Base-by-base conservation (phyloP, 306 rosid genomes). In the Ammopiptanthus mongolicus region DNA sequence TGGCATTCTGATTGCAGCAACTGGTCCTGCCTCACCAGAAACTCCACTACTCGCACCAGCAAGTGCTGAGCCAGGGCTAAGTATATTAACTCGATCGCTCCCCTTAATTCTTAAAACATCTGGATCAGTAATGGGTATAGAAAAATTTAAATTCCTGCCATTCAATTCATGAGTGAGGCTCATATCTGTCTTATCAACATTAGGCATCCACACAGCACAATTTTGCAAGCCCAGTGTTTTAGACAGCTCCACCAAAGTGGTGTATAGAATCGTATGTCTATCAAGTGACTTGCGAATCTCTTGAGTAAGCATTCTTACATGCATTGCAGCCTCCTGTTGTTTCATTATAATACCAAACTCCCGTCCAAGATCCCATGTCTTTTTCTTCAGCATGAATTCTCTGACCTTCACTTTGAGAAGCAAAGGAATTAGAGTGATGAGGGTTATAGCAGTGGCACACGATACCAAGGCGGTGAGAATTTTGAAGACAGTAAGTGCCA, bases 201-300 rank as follows among this genome's bases (percentile, higher is more conserved):
- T 88, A 19, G 99, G 97, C 99, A 96, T 96, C 99, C 99, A 96
- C 75, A 96, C 98, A 17, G 98, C 91, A 86, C 97, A 96, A 78
- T 92, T 87, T 56, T 96, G 98, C 91, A 96, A 82, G 41, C 96
- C 96, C 65, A 96, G 83, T 8, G 96, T 89, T 73, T 92, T 86
- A 10, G 99, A 96, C n/a, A 96, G 85, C 87, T 96, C 99, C 46
- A 84, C 89, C 74, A 96, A 88, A 50, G 99, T 96, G 14, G 99
- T 92, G 73, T 91, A 71, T 66, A 96, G 80, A 65, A 96, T 92
- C 0, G 91, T 92, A 68, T 92, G 99, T 65, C 92, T 82, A 79
- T 96, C 93, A 3, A 96, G 97, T 0, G 99, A 92, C 83, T 92
- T 96, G 12, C 99, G 99, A 80, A 96, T 96, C 90, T 96, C 99